phyloP scores from a whole-genome alignment of 495 filamentous ascomycete species.

The Cercophora newfieldiana region DNA sequence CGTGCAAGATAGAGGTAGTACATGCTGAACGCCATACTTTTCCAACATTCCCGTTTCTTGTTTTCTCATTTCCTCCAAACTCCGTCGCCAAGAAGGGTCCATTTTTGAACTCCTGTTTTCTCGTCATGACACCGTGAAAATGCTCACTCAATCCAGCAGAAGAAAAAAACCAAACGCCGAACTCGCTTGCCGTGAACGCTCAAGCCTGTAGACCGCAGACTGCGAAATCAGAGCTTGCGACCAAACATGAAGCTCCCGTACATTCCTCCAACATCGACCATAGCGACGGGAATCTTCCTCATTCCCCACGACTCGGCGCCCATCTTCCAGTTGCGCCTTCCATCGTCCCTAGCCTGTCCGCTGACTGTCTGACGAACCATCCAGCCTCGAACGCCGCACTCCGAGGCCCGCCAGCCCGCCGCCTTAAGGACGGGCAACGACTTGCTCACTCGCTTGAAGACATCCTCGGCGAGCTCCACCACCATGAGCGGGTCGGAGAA shows the following conservation, averaged over 20 bases:
- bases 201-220: conserved; percentile 3
- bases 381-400: conserved; percentile 65
- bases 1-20: background rate
- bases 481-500: conserved; percentile 74
- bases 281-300: conserved; percentile 78
- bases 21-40: background rate
- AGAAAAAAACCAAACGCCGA: background rate
- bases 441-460: conserved; percentile 62
- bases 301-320: conserved; percentile 87
- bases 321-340: conserved; percentile 78
- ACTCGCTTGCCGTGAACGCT: conserved; percentile 15
- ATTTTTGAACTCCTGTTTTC: background rate
- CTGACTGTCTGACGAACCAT: conserved; percentile 57
- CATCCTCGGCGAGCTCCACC: conserved; percentile 73
- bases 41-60: background rate
- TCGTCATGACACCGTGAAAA: background rate
- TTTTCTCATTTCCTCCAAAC: background rate
- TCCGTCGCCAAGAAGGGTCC: background rate
- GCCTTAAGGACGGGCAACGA: conserved; percentile 41
- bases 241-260: conserved; percentile 86
- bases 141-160: background rate
- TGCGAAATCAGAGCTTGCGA: conserved; percentile 41
- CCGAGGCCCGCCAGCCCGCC: conserved; percentile 66
- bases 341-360: conserved; percentile 37
- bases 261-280: conserved; percentile 77